A percentile compares a stretch with the other conserved stretches of the same genome.
Evolutionary conservation across 257 asterid species (phyloP).

Genomic region (Penstemon eatonii): DNA sequence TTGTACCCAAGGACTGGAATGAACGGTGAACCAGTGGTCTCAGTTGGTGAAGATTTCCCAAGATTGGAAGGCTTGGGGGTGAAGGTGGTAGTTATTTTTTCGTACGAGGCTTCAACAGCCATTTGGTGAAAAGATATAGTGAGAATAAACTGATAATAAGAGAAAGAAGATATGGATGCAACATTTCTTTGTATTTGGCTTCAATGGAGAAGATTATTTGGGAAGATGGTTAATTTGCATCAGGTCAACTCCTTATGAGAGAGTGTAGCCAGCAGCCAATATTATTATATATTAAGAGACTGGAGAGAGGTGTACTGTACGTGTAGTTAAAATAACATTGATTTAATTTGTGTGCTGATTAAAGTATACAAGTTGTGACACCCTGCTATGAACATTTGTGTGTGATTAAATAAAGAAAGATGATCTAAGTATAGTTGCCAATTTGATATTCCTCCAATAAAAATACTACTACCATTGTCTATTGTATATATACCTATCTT

Average conservation of each 20-base stretch:
- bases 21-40: slow-evolving; percentile 33
- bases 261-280: background rate
- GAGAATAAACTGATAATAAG: slow-evolving; percentile 3
- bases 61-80: slow-evolving; percentile 41
- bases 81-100: slow-evolving; percentile 37
- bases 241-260: background rate
- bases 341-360: no score
- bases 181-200: background rate
- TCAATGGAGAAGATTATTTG: background rate
- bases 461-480: no score
- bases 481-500: no score
- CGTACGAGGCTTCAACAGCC: background rate
- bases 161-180: background rate
- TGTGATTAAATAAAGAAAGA: no score
- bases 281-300: no score
- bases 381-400: no score
- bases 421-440: no score
- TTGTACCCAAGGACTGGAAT: slow-evolving; percentile 26
- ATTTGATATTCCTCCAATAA: no score
- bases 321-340: no score
- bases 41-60: slow-evolving; percentile 47
- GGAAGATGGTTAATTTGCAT: background rate
- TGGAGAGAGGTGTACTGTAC: no score
- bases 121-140: slow-evolving; percentile 19
- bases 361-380: no score